Percentiles rank a stretch among this genome's conserved stretches.
Conservation (phyloP, 2,329 filamentous ascomycete species). For the Scedosporium apiospermum region DNA sequence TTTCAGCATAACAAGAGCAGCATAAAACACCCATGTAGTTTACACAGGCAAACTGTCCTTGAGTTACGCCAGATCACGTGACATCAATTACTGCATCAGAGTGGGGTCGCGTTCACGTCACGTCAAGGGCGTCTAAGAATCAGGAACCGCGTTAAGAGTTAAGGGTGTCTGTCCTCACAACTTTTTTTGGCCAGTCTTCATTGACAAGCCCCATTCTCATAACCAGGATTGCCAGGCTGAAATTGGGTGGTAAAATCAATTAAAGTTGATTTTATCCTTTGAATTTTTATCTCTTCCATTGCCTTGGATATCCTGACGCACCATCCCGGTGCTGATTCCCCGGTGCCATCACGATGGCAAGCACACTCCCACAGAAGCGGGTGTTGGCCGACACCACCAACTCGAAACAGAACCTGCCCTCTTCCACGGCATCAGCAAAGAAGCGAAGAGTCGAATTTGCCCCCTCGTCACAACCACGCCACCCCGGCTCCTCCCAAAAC, state of each 20-base stretch:
- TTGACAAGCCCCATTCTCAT: neutral
- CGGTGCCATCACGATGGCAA: constrained; percentile 31
- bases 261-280: neutral
- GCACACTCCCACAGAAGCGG: constrained; percentile 59
- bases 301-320: neutral
- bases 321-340: neutral
- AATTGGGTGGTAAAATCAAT: neutral
- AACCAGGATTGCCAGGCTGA: neutral
- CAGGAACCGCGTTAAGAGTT: neutral
- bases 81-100: constrained; percentile 10
- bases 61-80: constrained; percentile 21
- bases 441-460: constrained; percentile 70
- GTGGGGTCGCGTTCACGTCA: constrained; percentile 24
- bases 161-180: neutral
- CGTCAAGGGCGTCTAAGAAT: constrained; percentile 18
- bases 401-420: constrained; percentile 50
- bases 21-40: too few relatives aligned
- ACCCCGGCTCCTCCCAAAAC: constrained; percentile 52
- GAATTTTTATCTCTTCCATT: neutral
- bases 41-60: too few relatives aligned
- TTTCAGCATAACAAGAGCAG: too few relatives aligned
- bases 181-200: neutral
- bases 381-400: constrained; percentile 60
- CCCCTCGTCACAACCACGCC: constrained; percentile 42
- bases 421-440: constrained; percentile 55